Evolutionary conservation across 2,329 filamentous ascomycete genomes (phyloP), one percentile per base, ranked within the genome.

Genomic region (Phymatotrichopsis omnivora): DNA sequence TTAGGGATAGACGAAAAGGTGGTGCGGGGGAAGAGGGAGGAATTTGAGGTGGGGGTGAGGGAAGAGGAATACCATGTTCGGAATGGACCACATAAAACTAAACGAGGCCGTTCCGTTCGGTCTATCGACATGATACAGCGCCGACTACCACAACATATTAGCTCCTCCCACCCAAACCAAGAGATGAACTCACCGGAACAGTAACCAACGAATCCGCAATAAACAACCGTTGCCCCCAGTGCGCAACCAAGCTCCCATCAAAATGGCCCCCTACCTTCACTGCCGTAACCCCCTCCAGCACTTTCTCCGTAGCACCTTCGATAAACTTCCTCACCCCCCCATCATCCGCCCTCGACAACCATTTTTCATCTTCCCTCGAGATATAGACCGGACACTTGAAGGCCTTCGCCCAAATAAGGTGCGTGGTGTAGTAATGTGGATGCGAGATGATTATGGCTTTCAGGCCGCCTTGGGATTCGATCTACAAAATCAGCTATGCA

Each of bases 231-330:
- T 64, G 63, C 14, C 71, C 69, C 62, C 74, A 82, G 19, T 80
- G 70, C 49, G 83, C 60, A 3, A 85, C 75, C 48, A 81, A 64
- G 53, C 77, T 83, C 0, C 85, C 85, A 0, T 80, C 79, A 57
- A 91, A 91, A 65, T 93, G 84, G 0, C 85, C 85, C 0, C 83
- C 82, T 0, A 80, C 69, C 61, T 85, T 84, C 40, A 89, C 68
- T 0, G 74, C 75, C 24, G 66, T 72, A 3, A 79, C 68, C 0
- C 73, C 76, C 0, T 68, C 67, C 39, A 62, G 62, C 12, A 56
- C 63, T 41, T 65, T 60, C 16, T 20, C 23, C 20, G 36, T 27
- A 20, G 53, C 55, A 2, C 60, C 62, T 0, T 63, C 58, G 36
- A 81, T 64, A 52, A 75, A 68, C 3, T 65, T 65, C 50, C 43